Base-by-base conservation (phyloP, 169 alveolate species). In the Cryptosporidium parvum region DNA sequence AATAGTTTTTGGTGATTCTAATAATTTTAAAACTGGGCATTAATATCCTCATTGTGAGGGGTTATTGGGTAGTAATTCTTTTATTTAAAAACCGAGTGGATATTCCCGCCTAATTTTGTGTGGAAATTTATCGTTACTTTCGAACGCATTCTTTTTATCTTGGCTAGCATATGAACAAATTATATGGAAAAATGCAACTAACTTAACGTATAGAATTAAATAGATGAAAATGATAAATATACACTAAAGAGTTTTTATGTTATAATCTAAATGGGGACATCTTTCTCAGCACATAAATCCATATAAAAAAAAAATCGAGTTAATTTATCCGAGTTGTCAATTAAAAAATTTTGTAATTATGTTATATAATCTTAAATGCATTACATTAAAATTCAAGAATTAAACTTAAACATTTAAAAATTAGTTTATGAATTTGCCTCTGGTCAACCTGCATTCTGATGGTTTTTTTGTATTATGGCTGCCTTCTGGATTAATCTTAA, bases 391-490 rank as follows among this genome's bases (percentile, higher is more conserved):
- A 48, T 48, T 5, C 56, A 48, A 48, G 56, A 48, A 48, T 48
- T 5, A 12, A 45, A 45, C 53, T 14, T 45, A 45, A 48, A 16
- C 23, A 48, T 48, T 48, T 48, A 12, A 48, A 45, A 48, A 59
- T 21, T 31, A 59, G 33, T 31, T 23, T 37, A 59, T 59, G 31
- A 59, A 59, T 59, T 59, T 59, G 4, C 39, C n/a, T 59, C 39
- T 37, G 31, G 37, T 31, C 31, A 59, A 59, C 37, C 37, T 59
- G 37, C 23, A 59, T 59, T 59, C 69, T 59, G 56, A 48, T 48
- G 69, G 69, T 59, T 59, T 31, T 31, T 31, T 59, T 26, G 69
- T 59, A 2, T 59, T 6, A 59, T 59, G 69, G 69, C 69, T 21
- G 33, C 37, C 18, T 68, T 68, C 59, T 68, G 75, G 75, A 68